Evolutionary conservation across 1,284 basidiomycete genomes (phyloP), one percentile per base, ranked within the genome.

Genomic region (Sporisorium reilianum): DNA sequence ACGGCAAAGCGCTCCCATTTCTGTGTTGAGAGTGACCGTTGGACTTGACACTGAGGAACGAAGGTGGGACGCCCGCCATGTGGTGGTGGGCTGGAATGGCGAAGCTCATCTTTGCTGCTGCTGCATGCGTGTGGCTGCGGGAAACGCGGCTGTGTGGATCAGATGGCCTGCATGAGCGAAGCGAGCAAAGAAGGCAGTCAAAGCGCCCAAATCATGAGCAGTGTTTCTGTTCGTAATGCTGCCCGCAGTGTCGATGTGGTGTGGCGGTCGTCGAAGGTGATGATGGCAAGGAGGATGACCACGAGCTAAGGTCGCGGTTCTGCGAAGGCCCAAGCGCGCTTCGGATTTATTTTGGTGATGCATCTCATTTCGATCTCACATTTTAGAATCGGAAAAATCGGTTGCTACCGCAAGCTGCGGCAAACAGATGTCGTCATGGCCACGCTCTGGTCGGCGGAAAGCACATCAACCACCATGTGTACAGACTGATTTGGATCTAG

Each of bases 101-200:
- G 41, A 68, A 68, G 50, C 59, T 63, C 65, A 68, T 68, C 10
- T 42, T 44, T n/a, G 44, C n/a, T 23, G 44, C 36, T 38, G 36
- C 42, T 54, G 45, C n/a, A 20, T 28, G 36, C 38, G 44, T 23
- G n/a, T 23, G 26, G 48, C 28, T 41, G 52, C 36, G 40, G 38
- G 23, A 14, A 32, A 26, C 30, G 10, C 28, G 11, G 44, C 28
- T 22, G 40, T 44, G 25, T 4, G 40, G 14, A 14, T 23, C 20
- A 53, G 18, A 12, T 40, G 12, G 20, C n/a, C 44, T 57, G 48
- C 64, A 61, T 57, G 23, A 30, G 45, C 34, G 20, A 12, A 8
- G 34, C 36, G 16, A 28, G 25, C 3, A 26, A 5, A 5, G 2
- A n/a, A 18, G n/a, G 36, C 18, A 11, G 18, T 8, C 16, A 38